Evolutionary conservation across 805 yeast genomes (phyloP).

Genomic region (Saturnispora halmiae): DNA sequence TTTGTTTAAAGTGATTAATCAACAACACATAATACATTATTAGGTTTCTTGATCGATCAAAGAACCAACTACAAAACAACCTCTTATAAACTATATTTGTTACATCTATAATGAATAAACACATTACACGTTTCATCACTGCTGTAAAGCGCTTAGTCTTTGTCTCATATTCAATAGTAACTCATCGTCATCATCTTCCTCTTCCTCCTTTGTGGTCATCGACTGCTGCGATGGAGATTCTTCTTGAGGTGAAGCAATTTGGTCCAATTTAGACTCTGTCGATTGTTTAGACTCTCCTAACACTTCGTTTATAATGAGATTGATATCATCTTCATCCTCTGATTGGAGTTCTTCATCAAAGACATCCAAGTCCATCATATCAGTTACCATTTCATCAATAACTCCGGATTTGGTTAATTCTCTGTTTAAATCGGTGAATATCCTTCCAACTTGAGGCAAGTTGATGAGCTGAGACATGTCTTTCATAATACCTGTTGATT

Average conservation of each 20-base stretch:
- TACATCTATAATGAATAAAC: background rate
- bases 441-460: slow-evolving; percentile 68
- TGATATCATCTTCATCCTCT: slow-evolving; percentile 35
- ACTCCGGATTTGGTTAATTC: slow-evolving; percentile 83
- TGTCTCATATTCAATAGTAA: slow-evolving; percentile 83
- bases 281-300: background rate
- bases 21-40: background rate
- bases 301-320: slow-evolving; percentile 9
- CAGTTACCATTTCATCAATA: slow-evolving; percentile 92
- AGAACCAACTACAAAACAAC: background rate
- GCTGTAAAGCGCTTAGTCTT: slow-evolving; percentile 75
- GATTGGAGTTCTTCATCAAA: slow-evolving; percentile 60
- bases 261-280: background rate
- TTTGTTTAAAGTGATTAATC: background rate
- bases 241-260: slow-evolving; percentile 12
- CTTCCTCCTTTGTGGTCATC: slow-evolving; percentile 15
- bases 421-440: slow-evolving; percentile 78
- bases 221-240: slow-evolving; percentile 15
- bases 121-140: slow-evolving; percentile 19
- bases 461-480: slow-evolving; percentile 75
- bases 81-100: background rate
- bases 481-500: slow-evolving; percentile 74
- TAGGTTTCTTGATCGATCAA: background rate
- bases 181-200: slow-evolving; percentile 60
- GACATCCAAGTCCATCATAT: slow-evolving; percentile 62